Conservation (phyloP, 352 stramenopile species). For the Phytophthora sp. region DNA sequence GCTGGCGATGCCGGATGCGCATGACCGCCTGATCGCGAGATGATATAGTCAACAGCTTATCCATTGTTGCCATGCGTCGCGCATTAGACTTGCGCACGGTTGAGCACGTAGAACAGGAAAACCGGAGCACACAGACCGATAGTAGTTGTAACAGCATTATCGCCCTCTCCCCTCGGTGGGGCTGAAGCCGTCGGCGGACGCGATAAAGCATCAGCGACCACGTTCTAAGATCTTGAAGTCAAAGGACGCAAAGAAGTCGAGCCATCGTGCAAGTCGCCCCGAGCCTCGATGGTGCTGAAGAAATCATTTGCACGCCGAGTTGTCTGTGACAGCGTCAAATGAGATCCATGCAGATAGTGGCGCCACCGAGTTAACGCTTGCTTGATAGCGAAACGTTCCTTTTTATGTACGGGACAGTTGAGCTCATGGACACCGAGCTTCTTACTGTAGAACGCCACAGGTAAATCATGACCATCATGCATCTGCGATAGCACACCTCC, state of each 20-base stretch:
- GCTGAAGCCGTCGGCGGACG: no score
- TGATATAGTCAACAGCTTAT: no score
- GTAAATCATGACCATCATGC: constrained; percentile 19
- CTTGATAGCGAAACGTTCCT: constrained; percentile 26
- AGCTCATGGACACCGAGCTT: constrained; percentile 2
- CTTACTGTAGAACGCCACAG: constrained; percentile 25
- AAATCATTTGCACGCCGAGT: constrained; percentile 1
- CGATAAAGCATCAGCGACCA: no score
- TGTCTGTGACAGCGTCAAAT: constrained; percentile 14
- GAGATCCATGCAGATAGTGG: constrained; percentile 15
- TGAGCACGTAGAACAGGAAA: no score
- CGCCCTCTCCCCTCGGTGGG: no score
- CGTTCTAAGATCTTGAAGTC: no score
- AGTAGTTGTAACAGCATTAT: no score
- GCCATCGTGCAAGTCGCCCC: not conserved
- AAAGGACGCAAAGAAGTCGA: not conserved
- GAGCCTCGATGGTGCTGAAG: constrained; percentile 6
- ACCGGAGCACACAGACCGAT: no score
- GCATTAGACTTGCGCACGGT: no score
- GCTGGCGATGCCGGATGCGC: no score
- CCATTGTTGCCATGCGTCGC: no score
- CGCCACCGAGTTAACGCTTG: constrained; percentile 9
- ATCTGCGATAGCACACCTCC: constrained; percentile 3
- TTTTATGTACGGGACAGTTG: constrained; percentile 21
- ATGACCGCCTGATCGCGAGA: no score